Evolutionary conservation across 257 asterid genomes (phyloP).

Genomic region (Nicotiana otophora): DNA sequence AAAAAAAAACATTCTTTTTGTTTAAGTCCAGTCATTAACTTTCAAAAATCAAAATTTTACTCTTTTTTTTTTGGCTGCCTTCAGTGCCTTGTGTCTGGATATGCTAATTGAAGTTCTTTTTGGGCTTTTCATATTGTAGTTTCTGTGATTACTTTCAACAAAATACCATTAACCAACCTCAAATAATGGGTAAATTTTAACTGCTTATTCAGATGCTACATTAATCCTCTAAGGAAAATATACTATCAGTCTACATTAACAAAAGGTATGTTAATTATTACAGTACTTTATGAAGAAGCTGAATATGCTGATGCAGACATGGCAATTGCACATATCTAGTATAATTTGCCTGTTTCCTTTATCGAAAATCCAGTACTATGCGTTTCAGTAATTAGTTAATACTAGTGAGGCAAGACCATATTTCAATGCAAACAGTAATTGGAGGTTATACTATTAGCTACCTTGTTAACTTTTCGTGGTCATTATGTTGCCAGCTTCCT

Average conservation of each 20-base stretch:
- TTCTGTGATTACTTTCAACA: too few species aligned
- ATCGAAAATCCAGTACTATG: too few species aligned
- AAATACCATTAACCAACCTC: too few species aligned
- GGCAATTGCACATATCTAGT: background rate
- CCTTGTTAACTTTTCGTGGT: background rate
- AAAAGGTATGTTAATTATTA: background rate
- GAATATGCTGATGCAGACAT: background rate
- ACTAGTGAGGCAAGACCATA: too few species aligned
- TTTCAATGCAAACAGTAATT: too few species aligned
- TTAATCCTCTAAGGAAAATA: background rate
- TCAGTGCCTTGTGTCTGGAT: background rate
- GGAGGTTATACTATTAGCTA: background rate
- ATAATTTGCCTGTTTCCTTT: background rate
- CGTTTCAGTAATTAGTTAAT: too few species aligned
- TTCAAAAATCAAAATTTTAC: background rate
- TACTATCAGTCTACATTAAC: background rate
- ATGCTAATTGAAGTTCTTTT: background rate
- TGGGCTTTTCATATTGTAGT: background rate
- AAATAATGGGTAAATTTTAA: too few species aligned
- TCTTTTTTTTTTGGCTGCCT: background rate
- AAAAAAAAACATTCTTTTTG: background rate
- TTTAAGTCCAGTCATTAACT: background rate
- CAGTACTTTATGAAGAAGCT: background rate
- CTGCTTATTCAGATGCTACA: background rate
- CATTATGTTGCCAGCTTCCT: slow-evolving; percentile 51